These are phyloP conservation scores for Vanrija sp. DNA, from an alignment of 1,284 basidiomycete genomes.

Conservation along the genomic window DNA sequence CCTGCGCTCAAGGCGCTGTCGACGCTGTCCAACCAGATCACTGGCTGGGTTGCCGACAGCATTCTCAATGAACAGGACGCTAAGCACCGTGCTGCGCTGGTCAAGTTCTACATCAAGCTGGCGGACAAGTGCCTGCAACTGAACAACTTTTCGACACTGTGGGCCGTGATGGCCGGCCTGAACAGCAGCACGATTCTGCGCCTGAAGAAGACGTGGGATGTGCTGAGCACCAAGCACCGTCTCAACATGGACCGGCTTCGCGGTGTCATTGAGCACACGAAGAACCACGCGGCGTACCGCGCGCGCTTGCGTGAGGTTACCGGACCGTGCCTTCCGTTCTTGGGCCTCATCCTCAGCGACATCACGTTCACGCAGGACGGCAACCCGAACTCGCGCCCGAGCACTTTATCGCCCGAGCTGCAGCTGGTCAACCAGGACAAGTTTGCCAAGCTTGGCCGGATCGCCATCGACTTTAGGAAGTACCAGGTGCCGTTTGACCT, in stretches of 20 bases:
- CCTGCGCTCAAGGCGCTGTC: conserved; percentile 82
- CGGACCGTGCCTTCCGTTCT: conserved; percentile 85
- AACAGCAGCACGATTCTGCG: conserved; percentile 92
- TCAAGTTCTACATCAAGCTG: conserved; percentile 90
- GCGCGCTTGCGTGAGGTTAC: conserved; percentile 72
- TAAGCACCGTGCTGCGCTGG: conserved; percentile 69
- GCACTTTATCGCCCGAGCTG: conserved; percentile 68
- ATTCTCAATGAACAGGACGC: conserved; percentile 83
- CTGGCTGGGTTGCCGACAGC: conserved; percentile 90
- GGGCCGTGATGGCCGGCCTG: conserved; percentile 90
- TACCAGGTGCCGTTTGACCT: conserved; percentile 63
- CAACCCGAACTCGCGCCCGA: conserved; percentile 79
- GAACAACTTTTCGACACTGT: conserved; percentile 94
- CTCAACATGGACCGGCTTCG: conserved; percentile 73
- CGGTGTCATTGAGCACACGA: conserved; percentile 81
- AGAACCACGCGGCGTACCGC: conserved; percentile 66
- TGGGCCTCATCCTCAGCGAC: conserved; percentile 58
- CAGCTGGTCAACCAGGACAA: conserved; percentile 94
- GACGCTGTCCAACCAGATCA: conserved; percentile 86
- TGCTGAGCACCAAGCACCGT: conserved; percentile 80
- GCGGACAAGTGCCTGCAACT: conserved; percentile 86
- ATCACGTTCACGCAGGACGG: conserved; percentile 95
- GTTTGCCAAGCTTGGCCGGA: conserved; percentile 82
- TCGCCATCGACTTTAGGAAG: conserved; percentile 87
- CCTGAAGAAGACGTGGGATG: conserved; percentile 88